Conservation (phyloP, 371 early-diverging fungal genomes). For the Mucor piriformis region DNA sequence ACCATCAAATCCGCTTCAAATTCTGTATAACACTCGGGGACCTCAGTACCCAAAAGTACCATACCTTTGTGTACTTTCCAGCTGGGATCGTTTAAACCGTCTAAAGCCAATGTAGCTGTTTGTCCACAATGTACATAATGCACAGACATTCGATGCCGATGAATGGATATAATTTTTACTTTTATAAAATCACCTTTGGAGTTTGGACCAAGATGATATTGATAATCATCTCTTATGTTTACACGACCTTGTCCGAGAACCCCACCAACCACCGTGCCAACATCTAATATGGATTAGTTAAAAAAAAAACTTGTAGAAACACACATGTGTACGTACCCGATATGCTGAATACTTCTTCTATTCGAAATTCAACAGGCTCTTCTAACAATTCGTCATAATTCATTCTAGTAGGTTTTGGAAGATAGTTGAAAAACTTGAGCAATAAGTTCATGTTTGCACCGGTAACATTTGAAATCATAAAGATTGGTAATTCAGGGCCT, state of each 20-base stretch:
- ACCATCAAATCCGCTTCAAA: slow-evolving; percentile 91
- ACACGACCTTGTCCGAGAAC: slow-evolving; percentile 56
- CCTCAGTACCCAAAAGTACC: slow-evolving; percentile 71
- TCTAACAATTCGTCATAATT: slow-evolving; percentile 44
- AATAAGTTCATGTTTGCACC: slow-evolving; percentile 82
- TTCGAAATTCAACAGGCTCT: slow-evolving; percentile 76
- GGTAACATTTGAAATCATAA: slow-evolving; percentile 87
- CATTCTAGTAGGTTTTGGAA: slow-evolving; percentile 52
- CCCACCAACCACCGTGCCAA: slow-evolving; percentile 61
- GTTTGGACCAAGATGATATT: slow-evolving; percentile 61
- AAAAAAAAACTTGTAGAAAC: no score
- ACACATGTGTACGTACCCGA: slow-evolving; percentile 81
- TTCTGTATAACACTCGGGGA: slow-evolving; percentile 59
- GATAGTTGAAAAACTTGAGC: slow-evolving; percentile 73
- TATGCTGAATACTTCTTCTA: slow-evolving; percentile 86
- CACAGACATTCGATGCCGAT: slow-evolving; percentile 81
- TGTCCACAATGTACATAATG: slow-evolving; percentile 81
- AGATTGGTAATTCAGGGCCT: slow-evolving; percentile 75
- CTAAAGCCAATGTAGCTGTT: slow-evolving; percentile 79
- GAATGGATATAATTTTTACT: slow-evolving; percentile 77
- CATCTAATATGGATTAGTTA: slow-evolving; percentile 33
- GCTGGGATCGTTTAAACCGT: slow-evolving; percentile 31
- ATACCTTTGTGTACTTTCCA: slow-evolving; percentile 80
- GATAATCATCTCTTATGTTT: slow-evolving; percentile 27
- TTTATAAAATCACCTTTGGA: slow-evolving; percentile 53